Percentiles rank a stretch among this genome's conserved stretches.
phyloP scores from a whole-genome alignment of 495 filamentous ascomycete species.

The Talaromyces proteolyticus region DNA sequence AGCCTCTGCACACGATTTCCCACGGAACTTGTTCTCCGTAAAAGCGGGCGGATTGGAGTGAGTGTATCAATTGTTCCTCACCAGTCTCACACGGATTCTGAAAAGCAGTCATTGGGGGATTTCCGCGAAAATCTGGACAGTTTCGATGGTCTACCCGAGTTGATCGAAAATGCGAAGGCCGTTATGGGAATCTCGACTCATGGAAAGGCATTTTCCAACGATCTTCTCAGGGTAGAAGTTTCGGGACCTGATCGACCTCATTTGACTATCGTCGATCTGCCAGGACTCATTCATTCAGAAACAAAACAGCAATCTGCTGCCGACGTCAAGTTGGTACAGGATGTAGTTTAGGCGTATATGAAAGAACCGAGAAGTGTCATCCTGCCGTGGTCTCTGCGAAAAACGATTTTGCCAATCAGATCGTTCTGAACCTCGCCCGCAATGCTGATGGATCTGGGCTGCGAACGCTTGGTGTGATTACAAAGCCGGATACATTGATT shows the following conservation, averaged over 20 bases:
- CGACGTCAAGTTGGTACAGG: conserved; percentile 38
- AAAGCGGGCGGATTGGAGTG: conserved; percentile 20
- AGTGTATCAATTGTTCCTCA: conserved; percentile 33
- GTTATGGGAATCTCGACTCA: conserved; percentile 44
- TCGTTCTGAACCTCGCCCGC: conserved; percentile 37
- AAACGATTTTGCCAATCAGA: conserved; percentile 43
- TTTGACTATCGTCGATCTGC: conserved; percentile 52
- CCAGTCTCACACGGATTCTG: conserved; percentile 16
- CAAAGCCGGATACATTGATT: conserved; percentile 44
- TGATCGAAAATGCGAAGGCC: conserved; percentile 45
- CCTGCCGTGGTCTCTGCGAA: conserved; percentile 48
- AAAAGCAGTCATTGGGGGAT: conserved; percentile 15
- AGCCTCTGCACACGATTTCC: conserved; percentile 52
- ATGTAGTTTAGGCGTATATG: conserved; percentile 44
- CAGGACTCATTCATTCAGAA: conserved; percentile 43
- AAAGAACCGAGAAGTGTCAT: conserved; percentile 44
- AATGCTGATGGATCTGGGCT: conserved; percentile 34
- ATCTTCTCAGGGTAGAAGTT: conserved; percentile 47
- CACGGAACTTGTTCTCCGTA: conserved; percentile 51
- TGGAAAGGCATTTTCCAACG: conserved; percentile 34
- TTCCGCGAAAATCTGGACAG: conserved; percentile 30
- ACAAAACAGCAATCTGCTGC: conserved; percentile 39
- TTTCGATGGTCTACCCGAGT: conserved; percentile 23
- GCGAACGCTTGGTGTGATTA: conserved; percentile 46
- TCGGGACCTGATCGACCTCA: conserved; percentile 46